phyloP scores from a whole-genome alignment of 805 yeast genomes.

The Yamadazyma phyllophila region DNA sequence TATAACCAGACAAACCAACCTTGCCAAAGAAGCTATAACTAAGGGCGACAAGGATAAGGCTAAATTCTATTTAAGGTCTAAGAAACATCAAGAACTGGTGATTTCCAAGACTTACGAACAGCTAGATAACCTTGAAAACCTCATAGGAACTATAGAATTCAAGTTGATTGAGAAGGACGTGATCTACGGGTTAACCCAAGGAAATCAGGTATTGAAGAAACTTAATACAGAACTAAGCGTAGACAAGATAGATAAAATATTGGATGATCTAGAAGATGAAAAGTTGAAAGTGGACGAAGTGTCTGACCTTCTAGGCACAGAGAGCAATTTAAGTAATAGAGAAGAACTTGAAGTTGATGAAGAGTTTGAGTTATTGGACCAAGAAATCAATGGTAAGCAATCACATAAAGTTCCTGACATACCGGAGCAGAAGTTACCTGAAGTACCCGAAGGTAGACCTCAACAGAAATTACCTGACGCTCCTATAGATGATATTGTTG shows the following conservation, averaged over 20 bases:
- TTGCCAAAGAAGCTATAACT: slow-evolving; percentile 56
- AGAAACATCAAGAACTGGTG: slow-evolving; percentile 79
- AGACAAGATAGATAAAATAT: slow-evolving; percentile 72
- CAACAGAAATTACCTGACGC: neutral
- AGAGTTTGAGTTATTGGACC: slow-evolving; percentile 53
- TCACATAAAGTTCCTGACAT: neutral
- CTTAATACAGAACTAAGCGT: slow-evolving; percentile 76
- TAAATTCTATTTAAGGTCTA: slow-evolving; percentile 65
- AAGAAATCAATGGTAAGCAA: slow-evolving; percentile 32
- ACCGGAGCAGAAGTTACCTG: neutral
- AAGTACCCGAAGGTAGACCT: neutral
- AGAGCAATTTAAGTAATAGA: slow-evolving; percentile 37
- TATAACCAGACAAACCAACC: slow-evolving; percentile 56
- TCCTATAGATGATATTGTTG: neutral
- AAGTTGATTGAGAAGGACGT: slow-evolving; percentile 87
- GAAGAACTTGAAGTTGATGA: slow-evolving; percentile 66
- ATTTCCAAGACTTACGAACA: slow-evolving; percentile 73
- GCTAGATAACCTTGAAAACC: slow-evolving; percentile 71
- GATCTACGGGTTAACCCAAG: slow-evolving; percentile 73
- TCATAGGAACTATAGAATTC: slow-evolving; percentile 81
- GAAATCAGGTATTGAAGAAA: slow-evolving; percentile 71
- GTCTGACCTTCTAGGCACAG: slow-evolving; percentile 48
- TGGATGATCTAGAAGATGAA: slow-evolving; percentile 86
- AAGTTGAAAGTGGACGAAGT: slow-evolving; percentile 74
- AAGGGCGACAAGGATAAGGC: slow-evolving; percentile 60